Evolutionary conservation across 2,329 filamentous ascomycete genomes (phyloP).

Genomic region (Botryotinia narcissicola): DNA sequence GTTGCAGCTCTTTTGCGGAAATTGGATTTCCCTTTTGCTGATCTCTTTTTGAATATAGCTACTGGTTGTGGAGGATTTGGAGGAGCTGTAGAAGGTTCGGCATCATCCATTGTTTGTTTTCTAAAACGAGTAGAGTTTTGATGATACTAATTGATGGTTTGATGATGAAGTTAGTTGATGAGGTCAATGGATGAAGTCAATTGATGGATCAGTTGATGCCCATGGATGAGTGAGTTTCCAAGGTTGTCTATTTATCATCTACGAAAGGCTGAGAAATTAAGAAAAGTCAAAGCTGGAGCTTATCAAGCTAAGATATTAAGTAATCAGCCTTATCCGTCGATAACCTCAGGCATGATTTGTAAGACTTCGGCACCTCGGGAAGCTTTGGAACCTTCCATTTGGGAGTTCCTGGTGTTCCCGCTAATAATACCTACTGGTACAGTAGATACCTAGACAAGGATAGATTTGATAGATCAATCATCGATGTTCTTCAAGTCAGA

Average conservation of each 20-base stretch:
- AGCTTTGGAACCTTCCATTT: neutral
- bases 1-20: constrained; percentile 78
- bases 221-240: neutral
- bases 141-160: neutral
- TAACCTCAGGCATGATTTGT: constrained; percentile 6
- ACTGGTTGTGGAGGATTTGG: constrained; percentile 38
- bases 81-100: neutral
- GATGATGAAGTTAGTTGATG: neutral
- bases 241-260: neutral
- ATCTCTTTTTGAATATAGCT: constrained; percentile 82
- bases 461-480: neutral
- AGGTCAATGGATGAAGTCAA: neutral
- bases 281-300: constrained; percentile 8
- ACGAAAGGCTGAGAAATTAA: constrained; percentile 6
- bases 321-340: constrained; percentile 13
- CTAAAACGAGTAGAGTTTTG: neutral
- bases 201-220: neutral
- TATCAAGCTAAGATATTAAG: neutral
- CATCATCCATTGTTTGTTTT: constrained; percentile 14
- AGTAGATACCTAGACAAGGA: too few relatives aligned
- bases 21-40: constrained; percentile 71
- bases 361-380: neutral
- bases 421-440: neutral
- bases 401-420: neutral
- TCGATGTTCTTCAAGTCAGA: neutral